A percentile compares a stretch with the other conserved stretches of the same genome.
Conservation (phyloP, 2,329 filamentous ascomycete species). For the Ciborinia camelliae region DNA sequence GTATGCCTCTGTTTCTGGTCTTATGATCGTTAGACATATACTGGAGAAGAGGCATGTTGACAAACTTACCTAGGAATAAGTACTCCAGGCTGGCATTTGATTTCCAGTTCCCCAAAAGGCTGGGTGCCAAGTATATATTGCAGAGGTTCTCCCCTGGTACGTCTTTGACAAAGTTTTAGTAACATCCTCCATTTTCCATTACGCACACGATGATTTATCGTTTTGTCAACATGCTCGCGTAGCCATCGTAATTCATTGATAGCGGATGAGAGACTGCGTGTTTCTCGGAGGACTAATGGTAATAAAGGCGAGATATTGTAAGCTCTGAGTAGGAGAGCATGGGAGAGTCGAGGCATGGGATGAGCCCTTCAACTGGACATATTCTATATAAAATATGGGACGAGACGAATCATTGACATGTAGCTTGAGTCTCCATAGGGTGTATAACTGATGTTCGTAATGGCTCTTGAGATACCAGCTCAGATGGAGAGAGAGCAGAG, state of each 20-base stretch:
- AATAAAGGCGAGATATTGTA: slow-evolving; percentile 53
- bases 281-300: slow-evolving; percentile 59
- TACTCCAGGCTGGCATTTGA: slow-evolving; percentile 72
- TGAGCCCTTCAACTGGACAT: neutral
- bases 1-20: slow-evolving; percentile 69
- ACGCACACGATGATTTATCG: neutral
- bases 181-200: slow-evolving; percentile 33
- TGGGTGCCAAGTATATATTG: slow-evolving; percentile 89
- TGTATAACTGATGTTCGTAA: neutral
- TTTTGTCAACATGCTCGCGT: slow-evolving; percentile 51
- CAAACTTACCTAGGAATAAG: slow-evolving; percentile 70
- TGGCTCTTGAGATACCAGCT: neutral
- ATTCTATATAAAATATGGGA: neutral
- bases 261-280: slow-evolving; percentile 60
- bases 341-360: slow-evolving; percentile 61
- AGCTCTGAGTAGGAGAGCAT: slow-evolving; percentile 54
- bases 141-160: slow-evolving; percentile 66
- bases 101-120: slow-evolving; percentile 80
- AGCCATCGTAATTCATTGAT: slow-evolving; percentile 73
- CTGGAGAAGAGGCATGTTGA: neutral
- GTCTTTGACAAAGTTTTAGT: slow-evolving; percentile 45
- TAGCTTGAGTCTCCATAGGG: neutral
- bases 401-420: neutral
- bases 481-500: neutral
- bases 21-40: slow-evolving; percentile 28